phyloP scores from a whole-genome alignment of 768 basidiomycete species.

The Crassisporium funariophilum region DNA sequence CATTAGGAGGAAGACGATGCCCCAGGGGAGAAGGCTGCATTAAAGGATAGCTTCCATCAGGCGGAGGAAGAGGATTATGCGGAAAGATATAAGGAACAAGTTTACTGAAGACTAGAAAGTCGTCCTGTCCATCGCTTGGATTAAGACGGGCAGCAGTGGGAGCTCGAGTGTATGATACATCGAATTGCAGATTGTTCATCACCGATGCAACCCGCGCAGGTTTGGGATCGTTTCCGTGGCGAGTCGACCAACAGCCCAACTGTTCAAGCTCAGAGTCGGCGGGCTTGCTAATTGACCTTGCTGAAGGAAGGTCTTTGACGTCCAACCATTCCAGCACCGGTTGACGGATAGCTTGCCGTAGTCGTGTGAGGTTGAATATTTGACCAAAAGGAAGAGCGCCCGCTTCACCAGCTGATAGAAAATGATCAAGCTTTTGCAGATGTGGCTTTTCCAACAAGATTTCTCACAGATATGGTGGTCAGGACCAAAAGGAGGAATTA shows the following conservation, averaged over 20 bases:
- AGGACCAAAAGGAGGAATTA: conserved; percentile 50
- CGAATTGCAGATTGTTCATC: conserved; percentile 32
- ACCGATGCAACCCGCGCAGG: conserved; percentile 23
- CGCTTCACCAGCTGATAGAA: conserved; percentile 26
- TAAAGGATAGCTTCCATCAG: conserved; percentile 20
- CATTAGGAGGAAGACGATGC: conserved; percentile 26
- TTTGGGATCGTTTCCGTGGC: conserved; percentile 18
- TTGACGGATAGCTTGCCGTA: conserved; percentile 34
- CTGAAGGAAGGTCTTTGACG: conserved; percentile 38
- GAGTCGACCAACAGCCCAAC: conserved; percentile 38
- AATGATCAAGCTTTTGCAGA: neutral
- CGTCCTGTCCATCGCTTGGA: conserved; percentile 16
- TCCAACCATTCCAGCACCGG: conserved; percentile 52
- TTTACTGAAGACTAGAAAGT: conserved; percentile 27
- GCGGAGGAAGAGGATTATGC: conserved; percentile 17
- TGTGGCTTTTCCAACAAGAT: neutral
- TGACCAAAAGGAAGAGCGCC: conserved; percentile 40
- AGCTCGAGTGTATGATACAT: conserved; percentile 37
- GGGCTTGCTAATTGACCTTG: conserved; percentile 21
- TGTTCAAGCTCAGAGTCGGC: conserved; percentile 16
- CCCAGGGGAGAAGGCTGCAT: conserved; percentile 31
- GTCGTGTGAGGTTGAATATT: conserved; percentile 43
- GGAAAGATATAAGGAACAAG: conserved; percentile 34
- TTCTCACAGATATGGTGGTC: conserved; percentile 39
- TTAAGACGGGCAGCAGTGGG: conserved; percentile 26